Conservation (phyloP, 345 rosid species). For the Luvunga scandens region DNA sequence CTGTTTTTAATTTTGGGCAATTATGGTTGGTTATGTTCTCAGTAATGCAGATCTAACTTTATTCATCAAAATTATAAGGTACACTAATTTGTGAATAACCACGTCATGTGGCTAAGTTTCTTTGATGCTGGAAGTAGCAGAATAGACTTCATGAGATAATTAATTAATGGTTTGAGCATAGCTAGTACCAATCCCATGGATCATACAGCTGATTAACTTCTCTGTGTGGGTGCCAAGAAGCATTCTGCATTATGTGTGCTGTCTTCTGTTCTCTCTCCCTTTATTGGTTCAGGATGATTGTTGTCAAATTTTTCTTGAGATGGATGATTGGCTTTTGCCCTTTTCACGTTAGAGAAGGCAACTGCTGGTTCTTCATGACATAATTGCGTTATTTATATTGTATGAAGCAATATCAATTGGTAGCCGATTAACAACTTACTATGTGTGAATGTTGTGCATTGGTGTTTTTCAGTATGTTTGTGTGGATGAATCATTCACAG, state of each 20-base stretch:
- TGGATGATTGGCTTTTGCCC: neutral
- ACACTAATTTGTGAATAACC: neutral
- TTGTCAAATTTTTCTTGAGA: neutral
- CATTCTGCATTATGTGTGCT: neutral
- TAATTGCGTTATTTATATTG: neutral
- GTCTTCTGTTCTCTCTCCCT: neutral
- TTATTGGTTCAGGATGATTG: neutral
- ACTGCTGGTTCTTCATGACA: neutral
- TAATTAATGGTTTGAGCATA: neutral
- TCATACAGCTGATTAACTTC: neutral
- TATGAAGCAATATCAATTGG: neutral
- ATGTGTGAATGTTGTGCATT: neutral
- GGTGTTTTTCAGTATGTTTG: neutral
- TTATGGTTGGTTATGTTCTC: neutral
- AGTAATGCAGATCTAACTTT: neutral
- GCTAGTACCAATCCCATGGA: neutral
- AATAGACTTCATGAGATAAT: neutral
- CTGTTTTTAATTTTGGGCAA: neutral
- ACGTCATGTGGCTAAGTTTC: neutral
- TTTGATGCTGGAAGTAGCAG: neutral
- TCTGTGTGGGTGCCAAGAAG: conserved; percentile 1
- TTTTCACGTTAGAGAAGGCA: neutral
- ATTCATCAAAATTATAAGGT: neutral
- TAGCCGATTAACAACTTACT: neutral
- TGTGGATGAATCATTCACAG: neutral